Base-by-base conservation (phyloP, 257 asterid species). In the Catharanthus roseus region DNA sequence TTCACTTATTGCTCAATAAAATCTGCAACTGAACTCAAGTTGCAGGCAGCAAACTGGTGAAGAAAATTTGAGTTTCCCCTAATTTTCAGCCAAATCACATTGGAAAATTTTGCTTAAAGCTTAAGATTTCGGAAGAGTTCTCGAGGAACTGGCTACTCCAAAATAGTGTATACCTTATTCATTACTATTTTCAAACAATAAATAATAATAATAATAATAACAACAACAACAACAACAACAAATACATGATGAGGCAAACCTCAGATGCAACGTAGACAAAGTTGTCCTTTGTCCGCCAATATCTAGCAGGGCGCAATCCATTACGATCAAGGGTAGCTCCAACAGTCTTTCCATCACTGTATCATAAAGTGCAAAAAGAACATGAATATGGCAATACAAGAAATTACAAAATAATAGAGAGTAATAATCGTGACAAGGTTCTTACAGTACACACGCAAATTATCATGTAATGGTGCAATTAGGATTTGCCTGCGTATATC, bases 311-410 rank as follows among this genome's bases (percentile, higher is more conserved):
- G 65, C 99, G 99, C 79, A 95, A 96, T 67, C 99, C 99, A 75
- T 95, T 95, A 58, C 99, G 97, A 79, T 95, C 99, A 64, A 95
- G 95, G 85, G 96, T 88, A 84, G 99, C 99, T 81, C 99, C 99
- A 77, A 95, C 96, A 74, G 96, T 95, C 82, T 95, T 95, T 83
- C 99, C 99, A 71, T 95, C 99, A 75, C 99, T 91, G 86, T 68
- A 69, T 83, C 21, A 53, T 61, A 79, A 69, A 63, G 68, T 11
- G 55, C 36, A 65, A 72, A 63, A 38, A n/a, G 53, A 47, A 63
- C 60, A 74, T 38, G 58, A 72, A 24, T 77, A 66, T 19, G 56
- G 29, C 45, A 68, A 49, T 31, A 69, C 31, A 54, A 69, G 70
- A 45, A 42, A 49, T 28, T 41, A 16, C 8, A 62, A 39, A 65